These are phyloP conservation scores for Elsinoe perseae DNA, from an alignment of 2,329 filamentous ascomycete genomes.

Conservation along the genomic window DNA sequence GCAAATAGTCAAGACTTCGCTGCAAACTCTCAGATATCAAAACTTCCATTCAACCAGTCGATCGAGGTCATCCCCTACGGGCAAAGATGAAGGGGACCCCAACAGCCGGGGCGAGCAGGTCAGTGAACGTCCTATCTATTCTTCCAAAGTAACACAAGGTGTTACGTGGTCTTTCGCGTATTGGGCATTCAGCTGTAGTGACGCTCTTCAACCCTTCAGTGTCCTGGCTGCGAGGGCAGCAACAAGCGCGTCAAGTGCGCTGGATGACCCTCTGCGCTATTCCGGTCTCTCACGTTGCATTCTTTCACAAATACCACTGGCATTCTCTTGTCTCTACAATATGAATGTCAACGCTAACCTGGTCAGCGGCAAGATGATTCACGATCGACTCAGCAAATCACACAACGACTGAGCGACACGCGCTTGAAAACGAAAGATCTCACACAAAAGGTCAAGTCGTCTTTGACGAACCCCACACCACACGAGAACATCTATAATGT, in stretches of 20 bases:
- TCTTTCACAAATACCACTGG: neutral
- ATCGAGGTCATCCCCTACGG: neutral
- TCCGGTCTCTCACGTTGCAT: no score
- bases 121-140: neutral
- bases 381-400: neutral
- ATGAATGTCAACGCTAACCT: neutral
- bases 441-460: slow-evolving; percentile 26
- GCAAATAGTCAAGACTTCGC: neutral
- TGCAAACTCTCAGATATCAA: neutral
- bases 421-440: slow-evolving; percentile 17
- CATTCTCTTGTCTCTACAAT: neutral
- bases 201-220: no score
- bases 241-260: no score
- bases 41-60: neutral
- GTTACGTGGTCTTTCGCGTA: neutral
- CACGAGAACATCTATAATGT: slow-evolving; percentile 95
- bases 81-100: neutral
- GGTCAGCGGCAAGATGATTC: neutral
- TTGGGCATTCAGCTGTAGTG: no score
- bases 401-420: slow-evolving; percentile 10
- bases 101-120: neutral
- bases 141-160: neutral
- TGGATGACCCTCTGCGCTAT: no score
- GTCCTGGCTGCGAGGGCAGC: no score
- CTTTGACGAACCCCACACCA: slow-evolving; percentile 28